Evolutionary conservation across 1,284 basidiomycete genomes (phyloP).

Genomic region (Rhizopogon hawkerae): DNA sequence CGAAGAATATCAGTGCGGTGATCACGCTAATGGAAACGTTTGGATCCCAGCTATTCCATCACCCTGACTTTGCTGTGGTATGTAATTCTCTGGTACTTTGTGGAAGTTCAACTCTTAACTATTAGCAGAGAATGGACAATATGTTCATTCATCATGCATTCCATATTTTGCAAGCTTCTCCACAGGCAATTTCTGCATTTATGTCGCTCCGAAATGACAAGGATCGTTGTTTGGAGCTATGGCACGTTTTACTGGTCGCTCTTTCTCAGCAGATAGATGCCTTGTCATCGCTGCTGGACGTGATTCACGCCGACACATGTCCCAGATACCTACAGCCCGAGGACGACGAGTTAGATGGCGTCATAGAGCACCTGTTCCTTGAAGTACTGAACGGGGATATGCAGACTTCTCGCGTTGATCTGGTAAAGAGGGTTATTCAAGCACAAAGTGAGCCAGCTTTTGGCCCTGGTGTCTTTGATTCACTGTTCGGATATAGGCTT

Average conservation of each 20-base stretch:
- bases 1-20: not conserved
- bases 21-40: slow-evolving; percentile 22
- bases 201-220: slow-evolving; percentile 34
- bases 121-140: slow-evolving; percentile 37
- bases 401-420: not conserved
- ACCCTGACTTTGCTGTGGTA: slow-evolving; percentile 34
- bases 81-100: slow-evolving; percentile 11
- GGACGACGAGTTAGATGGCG: slow-evolving; percentile 35
- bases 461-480: not conserved
- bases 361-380: slow-evolving; percentile 26
- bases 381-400: slow-evolving; percentile 8
- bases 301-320: slow-evolving; percentile 28
- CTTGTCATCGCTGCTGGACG: slow-evolving; percentile 30
- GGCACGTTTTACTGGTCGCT: slow-evolving; percentile 36
- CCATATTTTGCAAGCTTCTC: slow-evolving; percentile 34
- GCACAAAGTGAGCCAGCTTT: not conserved
- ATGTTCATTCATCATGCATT: slow-evolving; percentile 33
- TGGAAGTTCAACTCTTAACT: not conserved
- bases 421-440: not conserved
- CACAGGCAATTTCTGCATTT: slow-evolving; percentile 42
- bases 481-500: slow-evolving; percentile 15
- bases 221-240: slow-evolving; percentile 28
- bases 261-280: slow-evolving; percentile 27
- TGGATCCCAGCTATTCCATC: slow-evolving; percentile 31
- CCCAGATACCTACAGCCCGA: slow-evolving; percentile 34